A percentile compares a stretch with the other conserved stretches of the same genome.
Evolutionary conservation across 1,284 basidiomycete genomes (phyloP).

Genomic region (Mrakiaceae sp.): DNA sequence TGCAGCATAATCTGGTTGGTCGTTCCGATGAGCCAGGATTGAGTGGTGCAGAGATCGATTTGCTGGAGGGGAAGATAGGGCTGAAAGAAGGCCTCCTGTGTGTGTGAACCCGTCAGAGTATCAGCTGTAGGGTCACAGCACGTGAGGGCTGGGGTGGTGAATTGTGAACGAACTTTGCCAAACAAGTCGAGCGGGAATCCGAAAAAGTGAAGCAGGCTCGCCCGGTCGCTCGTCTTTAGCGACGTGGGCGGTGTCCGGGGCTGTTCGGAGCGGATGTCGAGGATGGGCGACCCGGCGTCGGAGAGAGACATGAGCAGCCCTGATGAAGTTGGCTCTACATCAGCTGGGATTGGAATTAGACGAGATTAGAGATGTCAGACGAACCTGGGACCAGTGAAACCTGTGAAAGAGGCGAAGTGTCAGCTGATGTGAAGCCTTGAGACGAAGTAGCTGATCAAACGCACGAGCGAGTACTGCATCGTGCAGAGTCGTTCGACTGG

Average conservation of each 20-base stretch:
- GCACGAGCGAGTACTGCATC: slow-evolving; percentile 81
- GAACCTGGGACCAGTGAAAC: slow-evolving; percentile 66
- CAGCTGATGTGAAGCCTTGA: slow-evolving; percentile 28
- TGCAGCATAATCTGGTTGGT: slow-evolving; percentile 95
- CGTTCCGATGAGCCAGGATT: slow-evolving; percentile 72
- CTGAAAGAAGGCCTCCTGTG: slow-evolving; percentile 89
- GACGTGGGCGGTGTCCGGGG: slow-evolving; percentile 51
- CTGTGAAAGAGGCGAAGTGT: neutral
- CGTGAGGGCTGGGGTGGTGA: too few species aligned
- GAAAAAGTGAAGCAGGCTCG: slow-evolving; percentile 80
- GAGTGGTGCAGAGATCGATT: slow-evolving; percentile 70
- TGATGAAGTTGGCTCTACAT: slow-evolving; percentile 18
- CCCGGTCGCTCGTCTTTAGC: slow-evolving; percentile 76
- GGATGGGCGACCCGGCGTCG: slow-evolving; percentile 80
- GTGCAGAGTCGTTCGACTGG: slow-evolving; percentile 94
- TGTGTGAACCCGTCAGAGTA: too few species aligned
- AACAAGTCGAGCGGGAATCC: slow-evolving; percentile 84
- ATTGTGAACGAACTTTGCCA: slow-evolving; percentile 65
- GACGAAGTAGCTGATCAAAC: neutral
- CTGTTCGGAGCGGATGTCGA: slow-evolving; percentile 59
- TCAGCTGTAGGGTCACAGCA: too few species aligned
- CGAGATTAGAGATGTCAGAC: slow-evolving; percentile 19
- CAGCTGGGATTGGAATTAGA: too few species aligned
- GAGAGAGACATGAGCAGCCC: slow-evolving; percentile 78
- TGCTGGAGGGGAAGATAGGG: slow-evolving; percentile 96